Percentiles rank a stretch among this genome's conserved stretches.
These are phyloP conservation scores for Lipomyces yamadae DNA, from an alignment of 805 yeast genomes.

Conservation along the genomic window DNA sequence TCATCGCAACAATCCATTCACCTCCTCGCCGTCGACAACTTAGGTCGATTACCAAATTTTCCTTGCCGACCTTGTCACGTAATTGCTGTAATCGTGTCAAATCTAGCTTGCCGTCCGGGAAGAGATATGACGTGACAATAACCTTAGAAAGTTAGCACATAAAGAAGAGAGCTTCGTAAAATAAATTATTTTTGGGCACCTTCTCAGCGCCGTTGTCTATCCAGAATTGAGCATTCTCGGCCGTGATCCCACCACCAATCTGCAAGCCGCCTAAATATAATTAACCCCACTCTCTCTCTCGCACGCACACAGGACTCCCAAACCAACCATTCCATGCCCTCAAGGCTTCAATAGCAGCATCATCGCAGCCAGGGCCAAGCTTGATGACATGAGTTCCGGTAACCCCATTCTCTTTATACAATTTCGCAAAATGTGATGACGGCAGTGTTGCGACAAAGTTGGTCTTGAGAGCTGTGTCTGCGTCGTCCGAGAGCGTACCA, in stretches of 20 bases:
- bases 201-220: slow-evolving; percentile 77
- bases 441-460: slow-evolving; percentile 81
- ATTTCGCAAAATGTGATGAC: slow-evolving; percentile 71
- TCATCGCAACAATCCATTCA: slow-evolving; percentile 94
- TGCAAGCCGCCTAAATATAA: slow-evolving; percentile 56
- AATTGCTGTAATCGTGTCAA: slow-evolving; percentile 58
- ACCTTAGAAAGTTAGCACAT: slow-evolving; percentile 49
- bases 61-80: slow-evolving; percentile 62
- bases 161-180: neutral
- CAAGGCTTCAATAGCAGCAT: slow-evolving; percentile 79
- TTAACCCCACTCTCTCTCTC: neutral
- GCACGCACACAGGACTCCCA: neutral
- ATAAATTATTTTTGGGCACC: slow-evolving; percentile 25
- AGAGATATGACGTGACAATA: slow-evolving; percentile 90
- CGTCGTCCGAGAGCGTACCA: slow-evolving; percentile 68
- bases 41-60: slow-evolving; percentile 79
- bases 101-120: slow-evolving; percentile 64
- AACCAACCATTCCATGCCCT: slow-evolving; percentile 63
- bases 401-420: slow-evolving; percentile 65
- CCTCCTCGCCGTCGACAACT: slow-evolving; percentile 42
- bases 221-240: slow-evolving; percentile 77
- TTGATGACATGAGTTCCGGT: slow-evolving; percentile 91
- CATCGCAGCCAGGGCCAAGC: slow-evolving; percentile 81
- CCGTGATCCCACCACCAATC: slow-evolving; percentile 91
- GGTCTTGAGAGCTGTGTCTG: slow-evolving; percentile 55